A percentile compares a stretch with the other conserved stretches of the same genome.
These are phyloP conservation scores for Candida tibetensis DNA, from an alignment of 805 yeast species.

Conservation along the genomic window DNA sequence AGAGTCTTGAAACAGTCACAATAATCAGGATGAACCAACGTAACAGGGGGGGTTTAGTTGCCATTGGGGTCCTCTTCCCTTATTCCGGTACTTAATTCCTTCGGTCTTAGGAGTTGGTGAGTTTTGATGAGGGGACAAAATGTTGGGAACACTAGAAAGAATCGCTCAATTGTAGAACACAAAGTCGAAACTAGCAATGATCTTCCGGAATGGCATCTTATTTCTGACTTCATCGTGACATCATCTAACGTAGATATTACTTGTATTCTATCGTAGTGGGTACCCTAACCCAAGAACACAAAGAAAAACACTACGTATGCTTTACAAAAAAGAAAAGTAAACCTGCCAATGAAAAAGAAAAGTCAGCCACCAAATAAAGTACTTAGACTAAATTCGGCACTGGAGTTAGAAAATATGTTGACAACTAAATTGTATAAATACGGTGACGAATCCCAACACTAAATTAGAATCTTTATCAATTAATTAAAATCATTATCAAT, in stretches of 20 bases:
- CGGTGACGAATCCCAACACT: neutral
- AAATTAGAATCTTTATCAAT: neutral
- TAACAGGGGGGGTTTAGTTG: too few species aligned
- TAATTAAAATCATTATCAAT: neutral
- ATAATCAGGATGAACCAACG: too few species aligned
- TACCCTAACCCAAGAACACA: conserved; percentile 1
- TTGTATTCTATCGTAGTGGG: too few species aligned
- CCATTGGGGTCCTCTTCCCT: too few species aligned
- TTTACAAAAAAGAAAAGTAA: conserved; percentile 6
- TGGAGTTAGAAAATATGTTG: neutral
- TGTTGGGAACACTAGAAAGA: neutral
- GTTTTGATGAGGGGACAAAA: neutral
- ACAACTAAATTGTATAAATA: neutral
- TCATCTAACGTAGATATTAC: too few species aligned
- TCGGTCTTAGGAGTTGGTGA: too few species aligned
- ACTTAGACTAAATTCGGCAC: too few species aligned
- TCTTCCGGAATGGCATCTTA: neutral
- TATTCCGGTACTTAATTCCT: too few species aligned
- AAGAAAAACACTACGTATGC: too few species aligned
- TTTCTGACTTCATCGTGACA: conserved; percentile 8
- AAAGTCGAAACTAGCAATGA: neutral
- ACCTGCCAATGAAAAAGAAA: neutral
- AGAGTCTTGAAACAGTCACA: too few species aligned
- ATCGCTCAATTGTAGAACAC: neutral
- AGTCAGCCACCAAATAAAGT: neutral